These are phyloP conservation scores for Secale cereale DNA, from an alignment of 176 grass and related monocot genomes.

Conservation along the genomic window DNA sequence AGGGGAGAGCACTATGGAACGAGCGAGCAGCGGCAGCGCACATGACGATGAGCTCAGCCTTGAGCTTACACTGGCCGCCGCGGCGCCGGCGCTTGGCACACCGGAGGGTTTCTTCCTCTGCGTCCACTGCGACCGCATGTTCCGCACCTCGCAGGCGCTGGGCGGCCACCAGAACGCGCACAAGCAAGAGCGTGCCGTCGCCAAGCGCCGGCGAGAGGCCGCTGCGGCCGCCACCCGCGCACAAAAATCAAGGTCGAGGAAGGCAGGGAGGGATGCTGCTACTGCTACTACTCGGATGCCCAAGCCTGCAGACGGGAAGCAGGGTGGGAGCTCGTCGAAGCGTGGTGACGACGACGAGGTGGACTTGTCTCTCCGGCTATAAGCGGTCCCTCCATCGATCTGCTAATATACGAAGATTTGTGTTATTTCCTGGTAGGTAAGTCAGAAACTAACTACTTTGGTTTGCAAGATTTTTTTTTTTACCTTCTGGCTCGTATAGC, in stretches of 20 bases:
- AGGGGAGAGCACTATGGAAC: background rate
- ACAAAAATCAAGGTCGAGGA: background rate
- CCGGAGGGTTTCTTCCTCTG: constrained; percentile 60
- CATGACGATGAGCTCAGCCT: constrained; percentile 44
- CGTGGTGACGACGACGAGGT: constrained; percentile 2
- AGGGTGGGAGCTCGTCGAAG: background rate
- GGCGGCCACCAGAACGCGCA: constrained; percentile 97
- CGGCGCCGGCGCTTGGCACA: background rate
- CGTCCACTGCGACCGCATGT: constrained; percentile 79
- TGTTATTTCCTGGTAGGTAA: background rate
- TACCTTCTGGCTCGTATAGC: background rate
- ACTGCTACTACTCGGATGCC: background rate
- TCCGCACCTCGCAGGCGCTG: constrained; percentile 80
- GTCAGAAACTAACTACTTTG: background rate
- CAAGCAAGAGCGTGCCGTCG: constrained; percentile 74
- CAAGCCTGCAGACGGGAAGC: background rate
- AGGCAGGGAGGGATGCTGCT: background rate
- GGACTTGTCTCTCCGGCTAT: constrained; percentile 55
- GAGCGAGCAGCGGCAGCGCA: background rate
- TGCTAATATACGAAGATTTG: background rate
- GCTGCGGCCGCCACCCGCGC: background rate
- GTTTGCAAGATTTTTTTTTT: background rate
- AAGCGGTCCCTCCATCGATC: background rate
- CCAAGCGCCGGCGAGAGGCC: constrained; percentile 49
- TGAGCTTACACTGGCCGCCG: constrained; percentile 40